A percentile compares a stretch with the other conserved stretches of the same genome.
phyloP scores from a whole-genome alignment of 2,329 filamentous ascomycete genomes.

The Cryphonectria carpinicola region DNA sequence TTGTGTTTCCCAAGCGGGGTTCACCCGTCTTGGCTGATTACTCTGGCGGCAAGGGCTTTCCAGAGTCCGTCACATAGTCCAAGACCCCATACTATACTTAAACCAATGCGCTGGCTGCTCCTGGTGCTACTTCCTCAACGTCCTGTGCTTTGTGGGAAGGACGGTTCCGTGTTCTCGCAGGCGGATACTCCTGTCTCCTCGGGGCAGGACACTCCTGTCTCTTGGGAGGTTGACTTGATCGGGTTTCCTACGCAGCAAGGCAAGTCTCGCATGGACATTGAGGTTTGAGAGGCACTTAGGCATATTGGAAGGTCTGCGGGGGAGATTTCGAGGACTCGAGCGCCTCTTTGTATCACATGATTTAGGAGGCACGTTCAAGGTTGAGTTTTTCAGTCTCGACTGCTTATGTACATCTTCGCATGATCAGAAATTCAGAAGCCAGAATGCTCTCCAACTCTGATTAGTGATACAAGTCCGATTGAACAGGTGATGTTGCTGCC shows the following conservation, averaged over 20 bases:
- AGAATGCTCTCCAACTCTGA: neutral
- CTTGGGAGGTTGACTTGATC: too few relatives aligned
- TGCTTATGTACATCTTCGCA: neutral
- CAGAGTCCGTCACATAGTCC: too few relatives aligned
- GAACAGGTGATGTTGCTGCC: neutral
- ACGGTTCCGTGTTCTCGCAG: too few relatives aligned
- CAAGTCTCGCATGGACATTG: neutral
- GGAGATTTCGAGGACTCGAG: neutral
- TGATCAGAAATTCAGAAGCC: neutral
- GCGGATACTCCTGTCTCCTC: too few relatives aligned
- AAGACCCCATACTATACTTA: too few relatives aligned
- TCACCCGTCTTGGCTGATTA: too few relatives aligned
- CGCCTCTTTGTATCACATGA: neutral
- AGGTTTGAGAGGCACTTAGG: neutral
- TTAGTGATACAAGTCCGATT: neutral
- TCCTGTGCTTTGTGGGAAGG: too few relatives aligned
- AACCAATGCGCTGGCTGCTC: too few relatives aligned
- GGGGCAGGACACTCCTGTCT: too few relatives aligned
- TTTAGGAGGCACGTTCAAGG: neutral
- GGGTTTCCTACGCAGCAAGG: neutral
- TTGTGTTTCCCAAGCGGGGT: too few relatives aligned
- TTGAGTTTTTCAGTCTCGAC: neutral
- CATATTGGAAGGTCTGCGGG: neutral
- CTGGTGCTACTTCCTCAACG: too few relatives aligned
- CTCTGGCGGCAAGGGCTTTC: too few relatives aligned